Evolutionary conservation across 495 filamentous ascomycete species (phyloP).

Genomic region (Talaromyces liani): DNA sequence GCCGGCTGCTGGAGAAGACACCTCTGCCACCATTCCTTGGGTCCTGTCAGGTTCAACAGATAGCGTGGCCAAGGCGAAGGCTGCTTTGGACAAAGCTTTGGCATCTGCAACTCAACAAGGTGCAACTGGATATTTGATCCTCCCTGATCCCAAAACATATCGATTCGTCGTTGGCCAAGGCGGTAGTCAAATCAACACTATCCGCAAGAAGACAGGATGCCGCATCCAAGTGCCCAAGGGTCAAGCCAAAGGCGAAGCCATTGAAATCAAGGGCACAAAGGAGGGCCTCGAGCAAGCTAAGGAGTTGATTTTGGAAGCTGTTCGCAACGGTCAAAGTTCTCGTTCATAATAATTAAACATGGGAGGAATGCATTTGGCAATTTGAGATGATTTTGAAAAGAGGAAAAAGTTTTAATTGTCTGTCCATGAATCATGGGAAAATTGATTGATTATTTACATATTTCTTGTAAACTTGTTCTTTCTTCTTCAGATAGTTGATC

Average conservation of each 20-base stretch:
- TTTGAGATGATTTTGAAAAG: background rate
- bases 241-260: conserved; percentile 70
- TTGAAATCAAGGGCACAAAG: conserved; percentile 73
- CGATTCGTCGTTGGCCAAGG: conserved; percentile 83
- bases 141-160: conserved; percentile 85
- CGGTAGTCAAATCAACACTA: conserved; percentile 83
- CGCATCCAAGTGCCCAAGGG: conserved; percentile 85
- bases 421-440: background rate
- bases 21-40: conserved; percentile 78
- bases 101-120: conserved; percentile 63
- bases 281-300: conserved; percentile 82
- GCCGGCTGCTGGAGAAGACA: conserved; percentile 24
- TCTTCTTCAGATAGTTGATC: background rate
- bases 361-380: background rate
- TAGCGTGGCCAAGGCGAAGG: conserved; percentile 68
- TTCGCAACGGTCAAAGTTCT: conserved; percentile 34
- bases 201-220: conserved; percentile 86
- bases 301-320: conserved; percentile 78
- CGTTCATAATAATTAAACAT: background rate
- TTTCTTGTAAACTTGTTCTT: conserved; percentile 5
- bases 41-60: conserved; percentile 72
- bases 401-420: background rate
- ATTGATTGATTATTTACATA: conserved; percentile 6
- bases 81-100: conserved; percentile 61
- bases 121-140: conserved; percentile 74